Evolutionary conservation across 768 basidiomycete genomes (phyloP).

Genomic region (Harrya chromipes): DNA sequence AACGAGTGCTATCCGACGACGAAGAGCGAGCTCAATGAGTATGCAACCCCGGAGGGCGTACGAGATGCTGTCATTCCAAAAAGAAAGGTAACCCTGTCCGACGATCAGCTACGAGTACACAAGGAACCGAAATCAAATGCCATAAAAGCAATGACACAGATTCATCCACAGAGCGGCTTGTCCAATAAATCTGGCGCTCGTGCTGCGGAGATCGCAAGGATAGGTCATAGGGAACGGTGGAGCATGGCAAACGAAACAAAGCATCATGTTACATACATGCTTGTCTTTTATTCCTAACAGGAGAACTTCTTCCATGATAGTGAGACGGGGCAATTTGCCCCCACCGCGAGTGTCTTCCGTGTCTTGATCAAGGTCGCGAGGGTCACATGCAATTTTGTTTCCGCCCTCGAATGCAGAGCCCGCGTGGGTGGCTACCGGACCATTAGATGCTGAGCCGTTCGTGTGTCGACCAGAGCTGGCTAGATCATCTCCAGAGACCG

Average conservation of each 20-base stretch:
- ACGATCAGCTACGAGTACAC: slow-evolving; percentile 10
- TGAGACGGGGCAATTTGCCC: slow-evolving; percentile 78
- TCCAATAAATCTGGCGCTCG: slow-evolving; percentile 3
- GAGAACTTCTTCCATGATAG: slow-evolving; percentile 96
- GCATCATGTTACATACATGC: slow-evolving; percentile 55
- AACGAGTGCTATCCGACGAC: slow-evolving; percentile 88
- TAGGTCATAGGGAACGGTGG: slow-evolving; percentile 6
- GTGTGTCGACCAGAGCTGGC: slow-evolving; percentile 26
- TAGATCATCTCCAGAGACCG: slow-evolving; percentile 38
- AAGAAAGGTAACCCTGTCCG: slow-evolving; percentile 84
- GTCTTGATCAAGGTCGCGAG: slow-evolving; percentile 78
- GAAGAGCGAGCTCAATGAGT: slow-evolving; percentile 93
- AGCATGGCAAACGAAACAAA: slow-evolving; percentile 1
- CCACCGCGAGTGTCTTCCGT: slow-evolving; percentile 61
- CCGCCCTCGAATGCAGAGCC: slow-evolving; percentile 85
- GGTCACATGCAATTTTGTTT: slow-evolving; percentile 89
- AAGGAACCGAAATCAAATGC: slow-evolving; percentile 6
- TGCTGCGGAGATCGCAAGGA: slow-evolving; percentile 18
- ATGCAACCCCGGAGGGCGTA: slow-evolving; percentile 99
- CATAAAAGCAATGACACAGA: slow-evolving; percentile 17
- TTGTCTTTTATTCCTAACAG: slow-evolving; percentile 95
- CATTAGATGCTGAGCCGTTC: slow-evolving; percentile 31
- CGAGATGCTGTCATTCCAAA: slow-evolving; percentile 99
- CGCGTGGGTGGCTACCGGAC: slow-evolving; percentile 51
- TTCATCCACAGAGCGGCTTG: slow-evolving; percentile 1